Evolutionary conservation across 306 rosid genomes (phyloP).

Genomic region (Trichosanthes truncata): DNA sequence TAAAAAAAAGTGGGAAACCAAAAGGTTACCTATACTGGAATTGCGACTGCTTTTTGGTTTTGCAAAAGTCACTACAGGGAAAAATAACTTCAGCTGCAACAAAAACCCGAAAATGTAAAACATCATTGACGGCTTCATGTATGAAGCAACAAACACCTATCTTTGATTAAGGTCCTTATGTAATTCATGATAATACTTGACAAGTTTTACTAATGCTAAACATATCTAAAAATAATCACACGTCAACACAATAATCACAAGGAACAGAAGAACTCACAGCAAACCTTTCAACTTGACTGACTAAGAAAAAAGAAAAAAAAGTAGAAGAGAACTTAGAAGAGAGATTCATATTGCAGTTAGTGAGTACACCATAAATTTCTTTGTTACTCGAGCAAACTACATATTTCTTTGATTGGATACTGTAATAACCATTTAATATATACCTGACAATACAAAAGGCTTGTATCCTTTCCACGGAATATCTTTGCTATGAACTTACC

Average conservation of each 20-base stretch:
- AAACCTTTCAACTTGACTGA: background rate
- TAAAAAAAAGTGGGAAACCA: conserved; percentile 9
- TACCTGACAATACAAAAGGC: conserved; percentile 96
- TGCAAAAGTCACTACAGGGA: conserved; percentile 80
- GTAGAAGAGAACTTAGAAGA: background rate
- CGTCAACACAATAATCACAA: background rate
- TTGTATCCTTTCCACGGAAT: conserved; percentile 90
- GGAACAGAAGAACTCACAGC: background rate
- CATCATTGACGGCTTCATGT: background rate
- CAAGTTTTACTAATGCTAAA: background rate
- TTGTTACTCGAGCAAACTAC: background rate
- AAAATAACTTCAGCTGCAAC: conserved; percentile 92
- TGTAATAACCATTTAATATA: conserved; percentile 16
- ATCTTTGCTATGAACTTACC: conserved; percentile 93
- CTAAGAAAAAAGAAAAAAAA: background rate
- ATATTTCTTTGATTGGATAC: conserved; percentile 1
- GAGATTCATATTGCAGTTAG: background rate
- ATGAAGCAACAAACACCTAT: background rate
- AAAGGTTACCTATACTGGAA: conserved; percentile 70
- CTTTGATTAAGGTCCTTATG: background rate
- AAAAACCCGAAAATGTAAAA: background rate
- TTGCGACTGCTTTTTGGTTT: conserved; percentile 94
- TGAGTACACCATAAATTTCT: background rate
- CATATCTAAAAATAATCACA: background rate
- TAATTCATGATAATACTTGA: background rate